Percentiles rank a stretch among this genome's conserved stretches.
phyloP scores from a whole-genome alignment of 768 basidiomycete species.

The Candolleomyces aberdarensis region DNA sequence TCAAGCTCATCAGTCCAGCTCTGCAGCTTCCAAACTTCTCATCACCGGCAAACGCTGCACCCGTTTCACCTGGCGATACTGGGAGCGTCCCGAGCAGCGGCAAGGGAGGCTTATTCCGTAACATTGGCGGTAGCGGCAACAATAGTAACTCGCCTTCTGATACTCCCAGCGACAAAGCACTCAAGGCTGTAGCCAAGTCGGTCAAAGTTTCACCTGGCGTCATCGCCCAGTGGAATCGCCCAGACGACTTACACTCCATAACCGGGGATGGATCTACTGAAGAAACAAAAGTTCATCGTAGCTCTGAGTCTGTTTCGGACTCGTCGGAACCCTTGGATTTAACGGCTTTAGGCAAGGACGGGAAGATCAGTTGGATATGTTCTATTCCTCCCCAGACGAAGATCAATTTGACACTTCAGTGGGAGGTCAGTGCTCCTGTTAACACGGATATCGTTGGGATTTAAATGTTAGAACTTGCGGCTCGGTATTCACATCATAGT shows the following conservation, averaged over 20 bases:
- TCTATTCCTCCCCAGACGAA: slow-evolving; percentile 27
- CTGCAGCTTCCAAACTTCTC: slow-evolving; percentile 4
- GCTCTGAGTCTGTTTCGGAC: too few species aligned
- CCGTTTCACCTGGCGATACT: neutral
- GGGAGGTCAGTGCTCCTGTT: slow-evolving; percentile 29
- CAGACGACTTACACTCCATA: slow-evolving; percentile 17
- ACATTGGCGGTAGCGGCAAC: neutral
- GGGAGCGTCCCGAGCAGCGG: neutral
- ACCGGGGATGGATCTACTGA: neutral
- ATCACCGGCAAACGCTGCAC: neutral
- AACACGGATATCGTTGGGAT: neutral
- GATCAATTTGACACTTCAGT: slow-evolving; percentile 27
- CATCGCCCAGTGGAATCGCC: slow-evolving; percentile 26
- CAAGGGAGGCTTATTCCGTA: neutral
- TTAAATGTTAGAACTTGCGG: neutral
- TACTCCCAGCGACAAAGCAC: neutral
- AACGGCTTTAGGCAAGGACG: slow-evolving; percentile 27
- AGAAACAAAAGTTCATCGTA: too few species aligned
- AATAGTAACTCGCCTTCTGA: neutral
- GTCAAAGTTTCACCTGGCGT: slow-evolving; percentile 24
- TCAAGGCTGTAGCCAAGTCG: neutral
- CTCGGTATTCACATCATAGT: too few species aligned
- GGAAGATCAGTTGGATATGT: slow-evolving; percentile 29
- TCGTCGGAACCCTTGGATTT: slow-evolving; percentile 14
- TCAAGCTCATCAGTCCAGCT: slow-evolving; percentile 35